A percentile compares a stretch with the other conserved stretches of the same genome.
phyloP scores from a whole-genome alignment of 768 basidiomycete genomes.

The Mycena amicta region DNA sequence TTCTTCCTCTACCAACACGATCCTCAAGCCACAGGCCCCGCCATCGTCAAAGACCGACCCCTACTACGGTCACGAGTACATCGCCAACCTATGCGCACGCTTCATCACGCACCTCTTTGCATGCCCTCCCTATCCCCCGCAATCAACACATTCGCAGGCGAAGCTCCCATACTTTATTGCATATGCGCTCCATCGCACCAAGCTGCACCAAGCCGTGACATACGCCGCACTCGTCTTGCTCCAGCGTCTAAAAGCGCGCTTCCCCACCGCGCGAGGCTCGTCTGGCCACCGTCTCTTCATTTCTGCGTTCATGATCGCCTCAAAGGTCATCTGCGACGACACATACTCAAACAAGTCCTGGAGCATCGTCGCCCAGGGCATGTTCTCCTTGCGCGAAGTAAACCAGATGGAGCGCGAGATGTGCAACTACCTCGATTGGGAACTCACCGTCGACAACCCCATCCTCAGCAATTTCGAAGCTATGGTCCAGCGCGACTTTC shows the following conservation, averaged over 20 bases:
- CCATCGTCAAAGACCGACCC: conserved; percentile 46
- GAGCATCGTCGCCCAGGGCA: conserved; percentile 86
- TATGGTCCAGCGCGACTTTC: conserved; percentile 63
- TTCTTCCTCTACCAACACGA: conserved; percentile 23
- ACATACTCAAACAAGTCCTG: conserved; percentile 94
- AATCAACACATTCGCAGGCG: conserved; percentile 57
- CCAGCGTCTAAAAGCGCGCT: conserved; percentile 86
- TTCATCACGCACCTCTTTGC: conserved; percentile 87
- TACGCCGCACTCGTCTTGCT: conserved; percentile 71
- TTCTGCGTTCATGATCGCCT: conserved; percentile 90
- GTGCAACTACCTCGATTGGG: conserved; percentile 92
- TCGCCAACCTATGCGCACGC: conserved; percentile 68
- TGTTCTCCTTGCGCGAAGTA: conserved; percentile 85
- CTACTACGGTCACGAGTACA: conserved; percentile 76
- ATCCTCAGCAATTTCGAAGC: conserved; percentile 64
- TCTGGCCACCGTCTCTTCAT: conserved; percentile 90
- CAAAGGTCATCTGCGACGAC: conserved; percentile 92
- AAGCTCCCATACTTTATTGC: conserved; percentile 80
- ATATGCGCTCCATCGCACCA: conserved; percentile 84
- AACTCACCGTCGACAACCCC: conserved; percentile 70
- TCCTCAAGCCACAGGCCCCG: conserved; percentile 22
- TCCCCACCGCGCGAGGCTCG: conserved; percentile 87
- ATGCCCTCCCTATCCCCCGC: conserved; percentile 80
- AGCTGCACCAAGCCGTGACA: conserved; percentile 69
- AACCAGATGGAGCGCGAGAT: conserved; percentile 98